These are phyloP conservation scores for Allium fistulosum DNA, from an alignment of 106 monocot genomes.

Conservation along the genomic window DNA sequence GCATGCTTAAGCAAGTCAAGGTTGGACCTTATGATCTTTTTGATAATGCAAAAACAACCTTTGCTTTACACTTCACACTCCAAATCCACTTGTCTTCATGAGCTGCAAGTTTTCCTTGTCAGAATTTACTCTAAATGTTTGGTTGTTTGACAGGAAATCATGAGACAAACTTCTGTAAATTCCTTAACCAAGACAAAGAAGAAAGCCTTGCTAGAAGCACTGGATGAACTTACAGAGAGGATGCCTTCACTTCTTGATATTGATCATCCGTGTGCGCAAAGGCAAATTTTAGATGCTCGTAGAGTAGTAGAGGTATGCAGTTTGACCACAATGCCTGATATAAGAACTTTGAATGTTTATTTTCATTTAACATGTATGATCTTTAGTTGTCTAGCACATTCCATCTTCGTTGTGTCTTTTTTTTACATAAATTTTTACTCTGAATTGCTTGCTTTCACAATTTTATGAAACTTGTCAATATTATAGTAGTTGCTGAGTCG, in stretches of 20 bases:
- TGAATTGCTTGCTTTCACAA: background rate
- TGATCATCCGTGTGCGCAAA: slow-evolving; percentile 91
- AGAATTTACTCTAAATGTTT: background rate
- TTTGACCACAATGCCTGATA: background rate
- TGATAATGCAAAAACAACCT: too few species aligned
- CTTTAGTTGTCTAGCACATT: background rate
- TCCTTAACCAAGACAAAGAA: slow-evolving; percentile 76
- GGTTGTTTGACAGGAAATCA: slow-evolving; percentile 55
- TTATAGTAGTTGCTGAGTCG: background rate
- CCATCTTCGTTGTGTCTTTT: background rate
- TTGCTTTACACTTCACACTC: too few species aligned
- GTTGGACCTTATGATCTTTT: slow-evolving; percentile 15
- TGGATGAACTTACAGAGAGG: slow-evolving; percentile 61
- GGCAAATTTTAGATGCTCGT: slow-evolving; percentile 69
- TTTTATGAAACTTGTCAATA: background rate
- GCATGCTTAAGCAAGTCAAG: slow-evolving; percentile 82
- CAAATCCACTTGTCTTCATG: background rate
- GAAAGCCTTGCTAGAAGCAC: slow-evolving; percentile 54
- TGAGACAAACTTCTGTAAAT: slow-evolving; percentile 53
- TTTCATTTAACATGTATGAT: background rate
- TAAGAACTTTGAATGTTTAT: background rate
- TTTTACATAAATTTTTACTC: background rate
- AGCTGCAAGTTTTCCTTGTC: background rate
- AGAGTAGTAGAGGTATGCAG: slow-evolving; percentile 62
- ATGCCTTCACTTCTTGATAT: slow-evolving; percentile 94